Evolutionary conservation across 1,139 yeast species (phyloP).

Genomic region (Citeromyces hawaiiensis): DNA sequence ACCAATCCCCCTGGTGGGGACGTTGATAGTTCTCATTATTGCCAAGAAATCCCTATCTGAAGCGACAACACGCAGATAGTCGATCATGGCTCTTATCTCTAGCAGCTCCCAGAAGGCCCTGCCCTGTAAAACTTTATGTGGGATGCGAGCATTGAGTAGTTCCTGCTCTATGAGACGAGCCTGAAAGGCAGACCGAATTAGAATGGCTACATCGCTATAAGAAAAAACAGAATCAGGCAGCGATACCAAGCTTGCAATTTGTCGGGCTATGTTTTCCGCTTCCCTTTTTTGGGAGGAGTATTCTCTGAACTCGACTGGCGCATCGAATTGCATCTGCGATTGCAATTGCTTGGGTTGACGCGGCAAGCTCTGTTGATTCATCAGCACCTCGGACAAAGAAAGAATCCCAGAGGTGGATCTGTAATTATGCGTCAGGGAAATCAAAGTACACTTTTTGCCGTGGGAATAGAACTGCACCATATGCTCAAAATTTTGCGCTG

Average conservation of each 20-base stretch:
- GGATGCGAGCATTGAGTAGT: slow-evolving; percentile 38
- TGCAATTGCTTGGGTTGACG: slow-evolving; percentile 29
- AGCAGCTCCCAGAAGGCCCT: slow-evolving; percentile 68
- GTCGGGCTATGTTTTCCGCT: slow-evolving; percentile 43
- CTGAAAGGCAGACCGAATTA: slow-evolving; percentile 51
- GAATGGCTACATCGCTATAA: slow-evolving; percentile 52
- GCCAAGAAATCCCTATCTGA: slow-evolving; percentile 50
- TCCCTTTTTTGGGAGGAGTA: slow-evolving; percentile 33
- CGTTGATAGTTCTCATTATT: slow-evolving; percentile 37
- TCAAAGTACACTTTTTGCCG: slow-evolving; percentile 12
- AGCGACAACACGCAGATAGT: slow-evolving; percentile 47
- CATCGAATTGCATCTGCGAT: slow-evolving; percentile 28
- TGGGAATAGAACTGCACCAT: slow-evolving; percentile 36
- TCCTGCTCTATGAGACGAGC: slow-evolving; percentile 50
- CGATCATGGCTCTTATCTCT: slow-evolving; percentile 52
- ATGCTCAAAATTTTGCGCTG: slow-evolving; percentile 46
- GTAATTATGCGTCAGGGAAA: slow-evolving; percentile 57
- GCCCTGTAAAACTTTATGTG: slow-evolving; percentile 60
- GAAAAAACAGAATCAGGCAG: slow-evolving; percentile 23
- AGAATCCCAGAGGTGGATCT: slow-evolving; percentile 66
- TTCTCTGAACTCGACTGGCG: slow-evolving; percentile 33
- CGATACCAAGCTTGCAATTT: slow-evolving; percentile 30
- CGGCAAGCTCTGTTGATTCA: slow-evolving; percentile 38
- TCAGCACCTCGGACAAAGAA: slow-evolving; percentile 49
- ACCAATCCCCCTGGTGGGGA: slow-evolving; percentile 68